Percentiles rank a stretch among this genome's conserved stretches.
phyloP scores from a whole-genome alignment of 108 stramenopile species.

The Cyclostephanos tholiformis region DNA sequence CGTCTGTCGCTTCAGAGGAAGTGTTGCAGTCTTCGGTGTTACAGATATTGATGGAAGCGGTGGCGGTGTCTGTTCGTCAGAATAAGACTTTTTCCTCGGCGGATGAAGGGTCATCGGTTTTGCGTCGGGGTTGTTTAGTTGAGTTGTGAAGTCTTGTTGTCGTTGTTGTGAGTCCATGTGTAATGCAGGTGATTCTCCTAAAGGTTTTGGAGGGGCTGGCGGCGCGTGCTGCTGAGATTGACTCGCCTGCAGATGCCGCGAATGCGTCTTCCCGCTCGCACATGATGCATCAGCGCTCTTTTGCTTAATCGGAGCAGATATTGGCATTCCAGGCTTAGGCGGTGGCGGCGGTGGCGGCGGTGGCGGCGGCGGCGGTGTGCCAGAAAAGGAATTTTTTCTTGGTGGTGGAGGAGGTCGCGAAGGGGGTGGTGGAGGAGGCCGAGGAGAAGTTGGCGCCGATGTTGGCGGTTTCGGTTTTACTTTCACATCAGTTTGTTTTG shows the following conservation, averaged over 20 bases:
- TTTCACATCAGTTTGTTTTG: neutral
- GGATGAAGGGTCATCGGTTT: constrained; percentile 55
- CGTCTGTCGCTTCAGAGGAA: too few relatives aligned
- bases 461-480: neutral
- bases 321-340: constrained; percentile 16
- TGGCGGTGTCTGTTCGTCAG: too few relatives aligned
- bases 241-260: neutral
- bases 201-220: constrained; percentile 29
- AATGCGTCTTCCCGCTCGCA: neutral
- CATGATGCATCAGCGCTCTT: neutral
- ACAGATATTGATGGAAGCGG: too few relatives aligned
- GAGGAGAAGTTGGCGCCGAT: constrained; percentile 12
- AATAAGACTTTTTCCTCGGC: too few relatives aligned
- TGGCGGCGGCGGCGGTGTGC: constrained; percentile 16
- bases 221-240: neutral
- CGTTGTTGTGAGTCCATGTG: neutral
- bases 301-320: neutral
- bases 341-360: constrained; percentile 20
- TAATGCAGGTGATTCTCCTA: constrained; percentile 9
- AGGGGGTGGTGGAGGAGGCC: constrained; percentile 34
- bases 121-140: constrained; percentile 59
- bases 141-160: constrained; percentile 12
- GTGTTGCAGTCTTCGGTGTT: too few relatives aligned
- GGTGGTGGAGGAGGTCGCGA: constrained; percentile 42
- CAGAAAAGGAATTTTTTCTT: constrained; percentile 20